These are phyloP conservation scores for Pseudonitzschia delicatissima DNA, from an alignment of 108 stramenopile species.

Conservation along the genomic window DNA sequence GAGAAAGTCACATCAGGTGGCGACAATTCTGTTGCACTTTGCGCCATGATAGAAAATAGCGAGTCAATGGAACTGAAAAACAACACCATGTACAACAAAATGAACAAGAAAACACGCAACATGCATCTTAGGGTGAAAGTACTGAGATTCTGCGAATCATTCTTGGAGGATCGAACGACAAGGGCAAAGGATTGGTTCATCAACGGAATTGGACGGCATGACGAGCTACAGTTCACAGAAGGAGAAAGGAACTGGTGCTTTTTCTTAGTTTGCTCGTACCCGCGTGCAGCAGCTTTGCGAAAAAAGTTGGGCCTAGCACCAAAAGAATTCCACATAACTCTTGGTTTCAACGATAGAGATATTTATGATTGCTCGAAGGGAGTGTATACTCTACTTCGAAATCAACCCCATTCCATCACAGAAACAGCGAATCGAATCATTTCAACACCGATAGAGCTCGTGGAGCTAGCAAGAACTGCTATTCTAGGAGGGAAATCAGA, in stretches of 20 bases:
- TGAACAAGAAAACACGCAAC: too few species aligned
- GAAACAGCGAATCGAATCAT: background rate
- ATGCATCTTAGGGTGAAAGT: too few species aligned
- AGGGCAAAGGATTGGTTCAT: background rate
- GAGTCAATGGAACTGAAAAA: too few species aligned
- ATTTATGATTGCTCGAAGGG: background rate
- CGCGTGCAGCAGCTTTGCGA: background rate
- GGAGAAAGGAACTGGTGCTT: background rate
- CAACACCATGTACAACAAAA: too few species aligned
- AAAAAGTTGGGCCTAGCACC: background rate
- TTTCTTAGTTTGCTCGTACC: background rate
- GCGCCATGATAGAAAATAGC: too few species aligned
- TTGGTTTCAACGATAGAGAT: background rate
- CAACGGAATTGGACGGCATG: background rate
- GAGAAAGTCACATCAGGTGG: too few species aligned
- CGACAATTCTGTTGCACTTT: too few species aligned
- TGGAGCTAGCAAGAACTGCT: background rate
- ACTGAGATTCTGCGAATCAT: background rate
- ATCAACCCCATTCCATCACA: background rate
- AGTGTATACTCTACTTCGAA: background rate
- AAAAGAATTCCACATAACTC: background rate
- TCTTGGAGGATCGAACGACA: background rate
- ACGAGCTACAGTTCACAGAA: too few species aligned
- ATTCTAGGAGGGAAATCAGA: background rate
- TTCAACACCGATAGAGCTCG: background rate